Conservation (phyloP, 1,284 basidiomycete genomes). For the Testicularia cyperi region DNA sequence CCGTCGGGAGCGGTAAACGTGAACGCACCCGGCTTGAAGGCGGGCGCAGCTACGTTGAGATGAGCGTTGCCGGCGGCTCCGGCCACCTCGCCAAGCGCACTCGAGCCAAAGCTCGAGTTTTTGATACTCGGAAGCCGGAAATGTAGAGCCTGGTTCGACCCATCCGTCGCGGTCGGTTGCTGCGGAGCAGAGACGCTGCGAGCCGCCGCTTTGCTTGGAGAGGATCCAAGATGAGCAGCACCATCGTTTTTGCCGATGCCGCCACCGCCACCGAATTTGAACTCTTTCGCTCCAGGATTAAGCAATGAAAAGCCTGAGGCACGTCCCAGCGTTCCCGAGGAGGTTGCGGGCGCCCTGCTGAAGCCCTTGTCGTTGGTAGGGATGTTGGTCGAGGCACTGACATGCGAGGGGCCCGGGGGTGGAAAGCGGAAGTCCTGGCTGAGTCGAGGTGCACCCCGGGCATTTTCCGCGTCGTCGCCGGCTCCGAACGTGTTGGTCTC, state of each 20-base stretch:
- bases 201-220: too few relatives aligned
- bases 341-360: too few relatives aligned
- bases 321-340: conserved; percentile 22
- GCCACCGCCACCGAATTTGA: conserved; percentile 27
- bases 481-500: conserved; percentile 32
- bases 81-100: conserved; percentile 19
- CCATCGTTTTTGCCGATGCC: too few relatives aligned
- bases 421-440: conserved; percentile 46
- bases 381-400: too few relatives aligned
- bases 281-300: conserved; percentile 43
- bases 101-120: conserved; percentile 46
- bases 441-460: conserved; percentile 4
- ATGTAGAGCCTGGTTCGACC: too few relatives aligned
- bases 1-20: conserved; percentile 43
- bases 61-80: conserved; percentile 7
- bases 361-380: too few relatives aligned
- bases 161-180: too few relatives aligned
- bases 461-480: conserved; percentile 4
- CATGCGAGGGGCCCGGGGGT: conserved; percentile 1
- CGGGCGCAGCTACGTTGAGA: conserved; percentile 46
- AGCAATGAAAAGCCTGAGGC: conserved; percentile 27
- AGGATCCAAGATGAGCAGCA: too few relatives aligned
- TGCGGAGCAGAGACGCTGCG: too few relatives aligned
- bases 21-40: conserved; percentile 46
- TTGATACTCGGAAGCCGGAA: conserved; percentile 50